Evolutionary conservation across 805 yeast genomes (phyloP).

Genomic region (Sporopachydermia quercuum): DNA sequence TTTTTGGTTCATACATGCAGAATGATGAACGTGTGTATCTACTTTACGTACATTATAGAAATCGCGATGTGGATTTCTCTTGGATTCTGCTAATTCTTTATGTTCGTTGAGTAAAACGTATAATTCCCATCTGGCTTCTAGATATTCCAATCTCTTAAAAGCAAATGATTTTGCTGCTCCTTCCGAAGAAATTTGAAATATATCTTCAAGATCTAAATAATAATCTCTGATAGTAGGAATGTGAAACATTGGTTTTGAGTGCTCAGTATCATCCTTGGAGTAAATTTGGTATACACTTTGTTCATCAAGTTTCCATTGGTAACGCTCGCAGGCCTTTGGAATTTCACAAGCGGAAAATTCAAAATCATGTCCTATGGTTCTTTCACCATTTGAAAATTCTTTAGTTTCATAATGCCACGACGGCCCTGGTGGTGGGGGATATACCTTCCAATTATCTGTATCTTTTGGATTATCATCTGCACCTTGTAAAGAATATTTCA

Average conservation of each 20-base stretch:
- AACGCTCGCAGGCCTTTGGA: slow-evolving; percentile 31
- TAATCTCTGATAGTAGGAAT: slow-evolving; percentile 79
- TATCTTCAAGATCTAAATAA: slow-evolving; percentile 65
- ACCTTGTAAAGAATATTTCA: slow-evolving; percentile 53
- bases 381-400: slow-evolving; percentile 28
- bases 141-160: slow-evolving; percentile 78
- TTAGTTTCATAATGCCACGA: slow-evolving; percentile 55
- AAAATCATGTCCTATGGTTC: slow-evolving; percentile 36
- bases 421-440: slow-evolving; percentile 91
- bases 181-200: slow-evolving; percentile 67
- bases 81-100: slow-evolving; percentile 81
- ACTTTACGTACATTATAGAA: slow-evolving; percentile 94
- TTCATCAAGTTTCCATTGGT: slow-evolving; percentile 31
- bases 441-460: slow-evolving; percentile 52
- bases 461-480: slow-evolving; percentile 80
- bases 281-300: slow-evolving; percentile 65
- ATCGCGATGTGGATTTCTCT: slow-evolving; percentile 91
- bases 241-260: slow-evolving; percentile 29
- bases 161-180: slow-evolving; percentile 97
- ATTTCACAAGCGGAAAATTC: slow-evolving; percentile 40
- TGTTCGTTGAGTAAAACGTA: slow-evolving; percentile 80
- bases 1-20: slow-evolving; percentile 98
- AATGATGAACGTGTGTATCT: slow-evolving; percentile 97
- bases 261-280: slow-evolving; percentile 20
- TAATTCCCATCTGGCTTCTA: slow-evolving; percentile 94